phyloP scores from a whole-genome alignment of 768 basidiomycete species.

The Galerina marginata region DNA sequence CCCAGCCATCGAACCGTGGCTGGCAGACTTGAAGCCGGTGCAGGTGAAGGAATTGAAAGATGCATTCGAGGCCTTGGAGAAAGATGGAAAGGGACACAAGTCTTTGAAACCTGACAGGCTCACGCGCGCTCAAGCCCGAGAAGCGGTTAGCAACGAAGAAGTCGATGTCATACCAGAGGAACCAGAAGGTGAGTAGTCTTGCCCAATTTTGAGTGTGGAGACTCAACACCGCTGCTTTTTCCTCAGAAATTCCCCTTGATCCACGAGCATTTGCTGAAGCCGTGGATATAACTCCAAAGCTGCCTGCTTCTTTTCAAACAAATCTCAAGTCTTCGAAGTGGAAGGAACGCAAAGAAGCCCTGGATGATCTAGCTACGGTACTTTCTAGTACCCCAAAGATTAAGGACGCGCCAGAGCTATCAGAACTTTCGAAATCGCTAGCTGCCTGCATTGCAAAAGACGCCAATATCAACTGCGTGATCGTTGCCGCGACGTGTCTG shows the following conservation, averaged over 20 bases:
- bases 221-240: constrained; percentile 4
- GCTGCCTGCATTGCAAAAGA: constrained; percentile 85
- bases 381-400: constrained; percentile 76
- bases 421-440: constrained; percentile 76
- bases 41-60: constrained; percentile 97
- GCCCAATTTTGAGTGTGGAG: constrained; percentile 12
- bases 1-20: constrained; percentile 78
- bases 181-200: constrained; percentile 48
- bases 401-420: constrained; percentile 79
- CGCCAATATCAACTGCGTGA: constrained; percentile 95
- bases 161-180: constrained; percentile 46
- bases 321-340: constrained; percentile 90
- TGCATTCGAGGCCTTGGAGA: constrained; percentile 82
- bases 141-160: constrained; percentile 55
- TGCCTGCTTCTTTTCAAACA: constrained; percentile 77
- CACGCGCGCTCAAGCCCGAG: constrained; percentile 79
- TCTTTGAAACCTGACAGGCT: constrained; percentile 77
- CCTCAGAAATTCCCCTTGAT: constrained; percentile 58
- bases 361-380: constrained; percentile 81
- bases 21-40: constrained; percentile 93
- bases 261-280: constrained; percentile 82
- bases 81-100: constrained; percentile 86
- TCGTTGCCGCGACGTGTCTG: constrained; percentile 82
- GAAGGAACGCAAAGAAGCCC: constrained; percentile 94
- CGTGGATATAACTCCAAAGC: constrained; percentile 75